Percentiles rank a stretch among this genome's conserved stretches.
phyloP scores from a whole-genome alignment of 2,329 filamentous ascomycete species.

The Amphichorda felina region DNA sequence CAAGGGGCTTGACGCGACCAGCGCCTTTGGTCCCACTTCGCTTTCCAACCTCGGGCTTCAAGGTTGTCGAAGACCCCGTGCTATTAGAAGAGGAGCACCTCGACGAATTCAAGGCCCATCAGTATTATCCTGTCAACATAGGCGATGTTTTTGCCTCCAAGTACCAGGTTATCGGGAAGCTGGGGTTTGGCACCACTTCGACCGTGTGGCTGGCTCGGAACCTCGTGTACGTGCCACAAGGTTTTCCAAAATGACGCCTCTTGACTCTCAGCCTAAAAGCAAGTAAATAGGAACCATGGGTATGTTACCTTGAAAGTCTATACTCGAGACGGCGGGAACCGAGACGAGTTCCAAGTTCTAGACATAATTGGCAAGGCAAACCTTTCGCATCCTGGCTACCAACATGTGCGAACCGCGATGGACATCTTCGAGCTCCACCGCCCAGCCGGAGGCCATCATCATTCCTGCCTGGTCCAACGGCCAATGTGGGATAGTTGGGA shows the following conservation, averaged over 20 bases:
- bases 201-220: conserved; percentile 27
- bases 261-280: neutral
- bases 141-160: conserved; percentile 23
- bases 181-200: conserved; percentile 26
- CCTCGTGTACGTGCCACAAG: conserved; percentile 6
- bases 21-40: neutral
- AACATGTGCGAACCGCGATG: conserved; percentile 15
- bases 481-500: conserved; percentile 27
- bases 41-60: conserved; percentile 6
- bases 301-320: conserved; percentile 9
- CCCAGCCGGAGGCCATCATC: too few relatives aligned
- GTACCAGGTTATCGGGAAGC: conserved; percentile 26
- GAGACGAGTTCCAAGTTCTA: conserved; percentile 10
- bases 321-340: conserved; percentile 3
- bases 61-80: conserved; percentile 1
- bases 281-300: neutral
- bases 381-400: conserved; percentile 16
- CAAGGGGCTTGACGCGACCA: too few relatives aligned
- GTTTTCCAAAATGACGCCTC: neutral
- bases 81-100: conserved; percentile 10
- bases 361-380: conserved; percentile 8
- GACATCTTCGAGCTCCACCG: conserved; percentile 15
- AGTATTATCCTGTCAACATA: conserved; percentile 21
- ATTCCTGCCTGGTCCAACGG: conserved; percentile 21
- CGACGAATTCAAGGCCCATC: conserved; percentile 7